These are phyloP conservation scores for Arctium lappa DNA, from an alignment of 129 eudicot genomes.

Conservation along the genomic window DNA sequence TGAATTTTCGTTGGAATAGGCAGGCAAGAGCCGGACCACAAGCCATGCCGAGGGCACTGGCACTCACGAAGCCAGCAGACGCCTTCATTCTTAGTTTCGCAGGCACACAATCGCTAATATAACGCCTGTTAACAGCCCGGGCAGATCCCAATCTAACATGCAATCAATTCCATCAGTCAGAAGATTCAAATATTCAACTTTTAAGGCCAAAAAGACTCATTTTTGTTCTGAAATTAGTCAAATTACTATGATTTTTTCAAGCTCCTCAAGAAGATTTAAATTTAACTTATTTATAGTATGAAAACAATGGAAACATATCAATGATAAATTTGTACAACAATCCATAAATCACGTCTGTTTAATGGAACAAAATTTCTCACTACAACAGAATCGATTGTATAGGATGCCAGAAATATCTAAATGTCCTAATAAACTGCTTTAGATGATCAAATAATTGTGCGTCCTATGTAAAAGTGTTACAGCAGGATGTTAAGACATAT, in stretches of 20 bases:
- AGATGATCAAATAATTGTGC: too few species aligned
- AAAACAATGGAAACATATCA: neutral
- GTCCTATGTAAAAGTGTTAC: neutral
- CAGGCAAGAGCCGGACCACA: slow-evolving; percentile 73
- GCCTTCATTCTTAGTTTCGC: slow-evolving; percentile 53
- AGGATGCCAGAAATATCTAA: too few species aligned
- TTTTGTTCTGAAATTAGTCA: neutral
- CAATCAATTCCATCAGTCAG: slow-evolving; percentile 9
- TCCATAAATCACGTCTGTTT: neutral
- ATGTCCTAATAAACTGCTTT: too few species aligned
- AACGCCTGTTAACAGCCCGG: slow-evolving; percentile 64
- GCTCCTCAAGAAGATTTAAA: neutral
- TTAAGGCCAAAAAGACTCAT: neutral
- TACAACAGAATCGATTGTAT: too few species aligned
- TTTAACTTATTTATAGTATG: neutral
- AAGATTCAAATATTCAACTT: neutral
- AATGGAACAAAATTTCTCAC: neutral
- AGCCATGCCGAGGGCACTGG: slow-evolving; percentile 71
- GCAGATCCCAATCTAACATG: slow-evolving; percentile 58
- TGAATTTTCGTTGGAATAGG: slow-evolving; percentile 48
- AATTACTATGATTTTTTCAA: neutral
- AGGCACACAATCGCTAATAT: slow-evolving; percentile 66
- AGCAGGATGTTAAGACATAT: neutral
- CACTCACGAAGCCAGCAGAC: slow-evolving; percentile 60
- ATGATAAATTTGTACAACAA: neutral